These are phyloP conservation scores for Capsicum rhomboideum DNA, from an alignment of 257 asterid genomes.

Conservation along the genomic window DNA sequence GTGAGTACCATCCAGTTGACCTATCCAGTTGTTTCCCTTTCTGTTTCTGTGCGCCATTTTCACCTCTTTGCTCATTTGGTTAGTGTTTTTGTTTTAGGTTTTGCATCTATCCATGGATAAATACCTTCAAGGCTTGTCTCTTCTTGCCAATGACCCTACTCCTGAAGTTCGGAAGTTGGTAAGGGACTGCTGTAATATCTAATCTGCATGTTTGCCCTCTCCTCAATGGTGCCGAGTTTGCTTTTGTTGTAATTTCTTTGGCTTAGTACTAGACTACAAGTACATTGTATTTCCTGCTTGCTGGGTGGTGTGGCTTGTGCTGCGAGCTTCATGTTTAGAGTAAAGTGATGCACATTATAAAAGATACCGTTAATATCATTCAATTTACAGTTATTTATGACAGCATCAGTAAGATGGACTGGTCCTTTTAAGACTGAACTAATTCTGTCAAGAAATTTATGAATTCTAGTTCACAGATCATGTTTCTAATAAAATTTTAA, in stretches of 20 bases:
- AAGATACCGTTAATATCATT: not conserved
- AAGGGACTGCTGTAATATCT: conserved; percentile 9
- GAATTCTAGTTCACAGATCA: too few relatives aligned
- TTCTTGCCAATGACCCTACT: conserved; percentile 74
- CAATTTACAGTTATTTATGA: not conserved
- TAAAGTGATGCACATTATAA: not conserved
- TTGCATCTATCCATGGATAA: conserved; percentile 65
- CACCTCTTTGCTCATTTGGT: not conserved
- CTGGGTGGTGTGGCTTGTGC: not conserved
- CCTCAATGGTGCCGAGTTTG: not conserved
- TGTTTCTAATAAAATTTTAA: too few relatives aligned
- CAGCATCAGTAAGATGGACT: not conserved
- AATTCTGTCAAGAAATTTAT: too few relatives aligned
- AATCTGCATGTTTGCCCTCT: not conserved
- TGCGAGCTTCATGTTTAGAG: not conserved
- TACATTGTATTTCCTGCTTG: not conserved
- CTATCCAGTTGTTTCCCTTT: conserved; percentile 2
- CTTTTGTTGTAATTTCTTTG: not conserved
- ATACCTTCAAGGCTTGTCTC: conserved; percentile 82
- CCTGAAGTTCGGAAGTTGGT: conserved; percentile 92
- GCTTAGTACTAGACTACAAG: not conserved
- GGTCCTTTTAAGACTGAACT: too few relatives aligned
- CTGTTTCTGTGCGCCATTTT: not conserved
- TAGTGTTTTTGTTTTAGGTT: conserved; percentile 33
- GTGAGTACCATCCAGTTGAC: conserved; percentile 39